A percentile compares a stretch with the other conserved stretches of the same genome.
Conservation (phyloP, 768 basidiomycete species). For the Hortiboletus campestris region DNA sequence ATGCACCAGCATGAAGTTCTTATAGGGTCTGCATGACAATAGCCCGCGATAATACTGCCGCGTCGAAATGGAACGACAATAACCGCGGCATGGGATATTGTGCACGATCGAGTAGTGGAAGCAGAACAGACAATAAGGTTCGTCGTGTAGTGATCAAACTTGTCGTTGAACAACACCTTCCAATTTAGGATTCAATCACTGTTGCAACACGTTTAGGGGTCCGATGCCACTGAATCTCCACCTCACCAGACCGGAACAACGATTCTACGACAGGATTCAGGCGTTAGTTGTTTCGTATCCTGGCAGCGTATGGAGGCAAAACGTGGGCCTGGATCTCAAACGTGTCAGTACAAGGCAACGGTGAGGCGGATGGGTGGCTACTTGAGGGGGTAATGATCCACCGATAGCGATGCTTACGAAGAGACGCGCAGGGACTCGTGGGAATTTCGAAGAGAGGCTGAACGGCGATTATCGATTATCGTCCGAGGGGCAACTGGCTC, state of each 20-base stretch:
- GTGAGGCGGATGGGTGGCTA: neutral
- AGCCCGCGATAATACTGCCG: neutral
- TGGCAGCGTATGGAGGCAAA: no score
- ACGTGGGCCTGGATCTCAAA: no score
- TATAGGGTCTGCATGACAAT: conserved; percentile 24
- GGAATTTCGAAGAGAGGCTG: no score
- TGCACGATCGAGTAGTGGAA: neutral
- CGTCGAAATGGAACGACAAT: neutral
- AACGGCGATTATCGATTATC: no score
- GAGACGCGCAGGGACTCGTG: neutral
- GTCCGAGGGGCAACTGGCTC: no score
- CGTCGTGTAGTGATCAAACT: neutral
- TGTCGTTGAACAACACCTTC: conserved; percentile 22
- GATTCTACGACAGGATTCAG: no score
- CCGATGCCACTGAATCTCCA: neutral
- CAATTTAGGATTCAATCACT: conserved; percentile 10
- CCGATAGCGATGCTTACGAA: neutral
- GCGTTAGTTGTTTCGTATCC: neutral
- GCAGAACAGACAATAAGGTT: conserved; percentile 14
- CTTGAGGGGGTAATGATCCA: neutral
- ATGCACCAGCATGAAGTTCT: neutral
- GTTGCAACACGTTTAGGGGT: neutral
- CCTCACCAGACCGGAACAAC: neutral
- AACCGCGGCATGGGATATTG: neutral
- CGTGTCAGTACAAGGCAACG: neutral